A percentile compares a stretch with the other conserved stretches of the same genome.
phyloP scores from a whole-genome alignment of 2,329 filamentous ascomycete species.

The Calonectria montana region DNA sequence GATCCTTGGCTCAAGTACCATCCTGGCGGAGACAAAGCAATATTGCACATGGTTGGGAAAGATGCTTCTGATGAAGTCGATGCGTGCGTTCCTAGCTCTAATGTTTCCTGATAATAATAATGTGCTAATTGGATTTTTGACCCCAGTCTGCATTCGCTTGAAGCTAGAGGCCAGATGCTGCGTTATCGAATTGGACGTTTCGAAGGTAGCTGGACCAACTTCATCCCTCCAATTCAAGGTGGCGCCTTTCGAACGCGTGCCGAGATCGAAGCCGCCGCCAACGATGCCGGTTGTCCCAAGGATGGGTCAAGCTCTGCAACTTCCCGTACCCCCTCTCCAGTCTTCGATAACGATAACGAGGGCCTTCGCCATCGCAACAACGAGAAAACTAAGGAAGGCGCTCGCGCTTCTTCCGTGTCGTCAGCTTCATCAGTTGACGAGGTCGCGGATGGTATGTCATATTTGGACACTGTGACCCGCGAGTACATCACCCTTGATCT shows the following conservation, averaged over 20 bases:
- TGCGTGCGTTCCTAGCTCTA: constrained; percentile 68
- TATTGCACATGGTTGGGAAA: constrained; percentile 91
- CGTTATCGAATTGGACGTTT: constrained; percentile 86
- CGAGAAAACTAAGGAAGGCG: constrained; percentile 26
- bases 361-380: constrained; percentile 46
- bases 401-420: constrained; percentile 64
- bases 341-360: constrained; percentile 56
- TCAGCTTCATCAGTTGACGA: constrained; percentile 69
- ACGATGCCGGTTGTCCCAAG: constrained; percentile 28
- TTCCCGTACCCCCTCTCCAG: constrained; percentile 64
- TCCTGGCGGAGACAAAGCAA: constrained; percentile 90
- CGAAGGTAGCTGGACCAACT: constrained; percentile 86
- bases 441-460: constrained; percentile 65
- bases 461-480: constrained; percentile 78
- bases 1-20: constrained; percentile 92
- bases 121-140: constrained; percentile 23
- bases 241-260: constrained; percentile 73
- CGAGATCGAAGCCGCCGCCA: constrained; percentile 45
- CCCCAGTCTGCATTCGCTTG: constrained; percentile 81
- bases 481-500: constrained; percentile 81
- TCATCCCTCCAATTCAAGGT: constrained; percentile 91
- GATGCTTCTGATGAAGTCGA: constrained; percentile 96
- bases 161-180: constrained; percentile 81
- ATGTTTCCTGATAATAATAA: not conserved
- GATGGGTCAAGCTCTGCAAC: constrained; percentile 58